Evolutionary conservation across 2,329 filamentous ascomycete genomes (phyloP).

Genomic region (Penicillium thymicola): DNA sequence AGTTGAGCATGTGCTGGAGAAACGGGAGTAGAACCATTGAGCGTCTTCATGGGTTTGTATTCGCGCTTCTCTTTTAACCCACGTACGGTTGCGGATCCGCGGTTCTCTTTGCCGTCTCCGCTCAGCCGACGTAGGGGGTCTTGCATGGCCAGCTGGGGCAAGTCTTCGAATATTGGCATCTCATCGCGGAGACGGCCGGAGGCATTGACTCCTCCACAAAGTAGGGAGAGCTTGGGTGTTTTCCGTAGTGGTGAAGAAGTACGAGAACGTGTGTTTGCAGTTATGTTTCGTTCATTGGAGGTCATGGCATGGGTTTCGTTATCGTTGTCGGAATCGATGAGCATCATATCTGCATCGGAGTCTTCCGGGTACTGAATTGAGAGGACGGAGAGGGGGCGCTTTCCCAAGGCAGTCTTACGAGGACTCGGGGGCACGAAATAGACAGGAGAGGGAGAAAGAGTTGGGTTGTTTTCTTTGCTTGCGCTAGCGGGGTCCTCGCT

Average conservation of each 20-base stretch:
- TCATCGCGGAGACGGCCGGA: constrained; percentile 26
- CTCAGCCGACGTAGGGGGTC: constrained; percentile 17
- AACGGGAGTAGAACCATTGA: not conserved
- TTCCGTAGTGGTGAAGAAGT: constrained; percentile 31
- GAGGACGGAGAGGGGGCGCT: constrained; percentile 45
- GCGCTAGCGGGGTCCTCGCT: constrained; percentile 28
- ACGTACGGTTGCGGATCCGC: constrained; percentile 4
- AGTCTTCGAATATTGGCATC: constrained; percentile 34
- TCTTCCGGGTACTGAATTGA: constrained; percentile 33
- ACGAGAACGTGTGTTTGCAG: constrained; percentile 31
- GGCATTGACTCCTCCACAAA: constrained; percentile 24
- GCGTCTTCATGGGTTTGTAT: constrained; percentile 2
- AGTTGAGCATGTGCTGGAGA: not conserved
- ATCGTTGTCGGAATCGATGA: constrained; percentile 29
- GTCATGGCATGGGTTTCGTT: constrained; percentile 26
- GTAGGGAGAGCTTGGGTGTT: constrained; percentile 34
- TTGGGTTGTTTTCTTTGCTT: constrained; percentile 51
- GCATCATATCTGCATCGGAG: constrained; percentile 29
- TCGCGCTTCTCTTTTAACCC: constrained; percentile 15
- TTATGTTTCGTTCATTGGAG: constrained; percentile 43
- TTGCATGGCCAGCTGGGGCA: constrained; percentile 16
- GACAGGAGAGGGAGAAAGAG: constrained; percentile 39
- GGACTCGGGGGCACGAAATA: constrained; percentile 36
- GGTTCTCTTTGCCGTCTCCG: constrained; percentile 23
- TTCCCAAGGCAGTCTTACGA: constrained; percentile 37